Conservation (phyloP, 2,329 filamentous ascomycete species). For the Exophiala phaeomuriformis region DNA sequence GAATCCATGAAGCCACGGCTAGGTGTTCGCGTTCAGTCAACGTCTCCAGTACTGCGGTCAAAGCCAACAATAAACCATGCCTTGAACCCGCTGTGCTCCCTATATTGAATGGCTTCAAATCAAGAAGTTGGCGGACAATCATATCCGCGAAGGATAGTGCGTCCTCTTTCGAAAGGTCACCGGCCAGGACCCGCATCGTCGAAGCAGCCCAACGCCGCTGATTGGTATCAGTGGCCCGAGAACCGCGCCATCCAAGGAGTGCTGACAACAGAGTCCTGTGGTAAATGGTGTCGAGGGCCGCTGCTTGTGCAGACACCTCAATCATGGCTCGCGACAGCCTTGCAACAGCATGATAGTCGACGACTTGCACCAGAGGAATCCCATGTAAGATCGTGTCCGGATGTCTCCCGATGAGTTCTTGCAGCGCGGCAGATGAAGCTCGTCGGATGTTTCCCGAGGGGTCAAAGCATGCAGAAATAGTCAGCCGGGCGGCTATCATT, state of each 20-base stretch:
- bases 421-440: slow-evolving; percentile 84
- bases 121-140: slow-evolving; percentile 31
- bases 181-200: slow-evolving; percentile 53
- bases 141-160: slow-evolving; percentile 3
- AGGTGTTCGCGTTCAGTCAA: slow-evolving; percentile 13
- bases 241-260: slow-evolving; percentile 76
- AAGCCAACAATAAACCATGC: slow-evolving; percentile 39
- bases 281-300: slow-evolving; percentile 56
- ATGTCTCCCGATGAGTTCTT: slow-evolving; percentile 88
- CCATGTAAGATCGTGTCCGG: slow-evolving; percentile 75
- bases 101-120: slow-evolving; percentile 33
- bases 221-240: slow-evolving; percentile 67
- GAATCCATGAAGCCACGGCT: slow-evolving; percentile 5
- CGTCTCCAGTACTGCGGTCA: slow-evolving; percentile 35
- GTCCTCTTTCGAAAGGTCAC: slow-evolving; percentile 13
- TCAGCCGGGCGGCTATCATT: slow-evolving; percentile 69
- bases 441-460: slow-evolving; percentile 87
- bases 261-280: slow-evolving; percentile 63
- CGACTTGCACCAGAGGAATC: slow-evolving; percentile 76
- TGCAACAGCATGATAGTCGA: slow-evolving; percentile 91
- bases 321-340: slow-evolving; percentile 74
- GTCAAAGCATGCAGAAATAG: slow-evolving; percentile 76
- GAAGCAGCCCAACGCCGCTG: slow-evolving; percentile 65
- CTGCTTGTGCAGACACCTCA: slow-evolving; percentile 64
- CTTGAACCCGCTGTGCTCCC: slow-evolving; percentile 37